Base-by-base conservation (phyloP, 2,329 filamentous ascomycete species). In the Massarina eburnea region DNA sequence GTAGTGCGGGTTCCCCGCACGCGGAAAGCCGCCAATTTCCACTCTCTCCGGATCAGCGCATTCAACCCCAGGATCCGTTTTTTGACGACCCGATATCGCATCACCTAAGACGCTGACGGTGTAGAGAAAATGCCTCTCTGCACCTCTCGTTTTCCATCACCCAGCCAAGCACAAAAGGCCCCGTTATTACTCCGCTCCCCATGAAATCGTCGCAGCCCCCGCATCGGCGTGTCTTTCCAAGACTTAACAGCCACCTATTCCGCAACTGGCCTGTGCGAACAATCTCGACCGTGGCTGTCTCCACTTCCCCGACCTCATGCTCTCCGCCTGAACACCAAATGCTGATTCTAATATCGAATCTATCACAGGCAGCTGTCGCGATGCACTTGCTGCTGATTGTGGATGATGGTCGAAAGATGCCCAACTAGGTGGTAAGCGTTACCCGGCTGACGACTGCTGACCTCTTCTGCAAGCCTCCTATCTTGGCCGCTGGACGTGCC, bases 321-420 rank as follows among this genome's bases (percentile, higher is more conserved):
- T 30, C 27, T 14, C 27, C 27, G 27, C 27, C 12, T 14, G 6
- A 30, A 30, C 27, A 30, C 7, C 27, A 30, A 14, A 14, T 30
- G 27, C 27, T 30, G n/a, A 30, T 30, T 14, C 12, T 30, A 14
- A 4, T 14, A 14, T 14, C 12, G 5, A 7, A 5, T 4, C 27
- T 30, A 26, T 6, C 24, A 26, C 24, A 10, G 10, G 24, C 12
- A 8, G 12, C 12, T 14, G 5, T 8, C 27, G 7, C 12, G 9
- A 30, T 30, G 12, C n/a, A 14, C 27, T 14, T 30, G 12, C 12
- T 30, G 4, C 4, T 14, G 12, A 30, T 30, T 14, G 12, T 30
- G 6, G 27, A 30, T 14, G 27, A 50, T 42, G 43, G 62, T 67
- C 45, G 46, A 65, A 65, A 67, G 61, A 67, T 66, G 64, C 56